Conservation (phyloP, 1,284 basidiomycete species). For the Ceratobasidium sp. region DNA sequence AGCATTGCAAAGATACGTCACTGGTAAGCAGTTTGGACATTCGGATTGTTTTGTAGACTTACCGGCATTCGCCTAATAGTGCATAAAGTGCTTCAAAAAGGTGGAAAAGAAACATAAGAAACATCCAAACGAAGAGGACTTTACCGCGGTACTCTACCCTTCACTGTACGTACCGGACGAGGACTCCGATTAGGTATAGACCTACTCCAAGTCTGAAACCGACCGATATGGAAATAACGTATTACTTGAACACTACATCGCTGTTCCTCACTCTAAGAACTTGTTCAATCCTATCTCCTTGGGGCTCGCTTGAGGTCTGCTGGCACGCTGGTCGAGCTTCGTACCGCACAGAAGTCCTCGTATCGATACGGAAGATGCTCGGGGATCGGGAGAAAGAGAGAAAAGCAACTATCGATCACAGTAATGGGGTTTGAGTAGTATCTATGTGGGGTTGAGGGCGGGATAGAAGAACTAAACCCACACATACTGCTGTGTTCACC, state of each 20-base stretch:
- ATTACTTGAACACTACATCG: not conserved
- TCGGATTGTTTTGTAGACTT: not conserved
- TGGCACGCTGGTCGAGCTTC: not conserved
- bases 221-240: not conserved
- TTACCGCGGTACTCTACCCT: conserved; percentile 25
- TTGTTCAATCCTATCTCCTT: not conserved
- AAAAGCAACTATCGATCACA: not conserved
- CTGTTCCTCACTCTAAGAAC: not conserved
- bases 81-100: conserved; percentile 40
- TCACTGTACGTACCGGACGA: not conserved
- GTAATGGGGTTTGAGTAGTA: not conserved
- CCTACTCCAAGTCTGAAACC: not conserved
- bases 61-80: not conserved
- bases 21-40: not conserved
- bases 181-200: conserved; percentile 1
- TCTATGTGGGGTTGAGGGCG: not conserved
- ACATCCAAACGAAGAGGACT: conserved; percentile 28
- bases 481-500: conserved; percentile 1
- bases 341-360: not conserved
- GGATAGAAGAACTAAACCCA: not conserved
- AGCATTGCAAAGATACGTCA: conserved; percentile 4
- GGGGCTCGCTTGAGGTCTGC: conserved; percentile 18
- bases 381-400: not conserved
- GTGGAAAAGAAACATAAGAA: conserved; percentile 29
- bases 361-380: conserved; percentile 21